Evolutionary conservation across 331 rosid genomes (phyloP).

Genomic region (Quercus phellos): DNA sequence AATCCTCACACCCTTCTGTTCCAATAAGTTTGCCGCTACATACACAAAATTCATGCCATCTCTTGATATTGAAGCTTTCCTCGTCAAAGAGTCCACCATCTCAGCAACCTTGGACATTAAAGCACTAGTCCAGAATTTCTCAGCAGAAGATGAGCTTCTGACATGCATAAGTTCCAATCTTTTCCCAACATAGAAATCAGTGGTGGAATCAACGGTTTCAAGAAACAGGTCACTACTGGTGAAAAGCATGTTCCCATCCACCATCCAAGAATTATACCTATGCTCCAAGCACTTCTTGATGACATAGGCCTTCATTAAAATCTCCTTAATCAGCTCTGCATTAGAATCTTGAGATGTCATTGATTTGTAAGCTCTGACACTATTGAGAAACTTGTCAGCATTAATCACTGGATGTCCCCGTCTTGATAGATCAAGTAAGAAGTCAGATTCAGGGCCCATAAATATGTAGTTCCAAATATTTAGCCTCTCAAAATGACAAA

Average conservation of each 20-base stretch:
- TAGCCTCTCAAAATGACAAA: constrained; percentile 77
- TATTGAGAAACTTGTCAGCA: constrained; percentile 46
- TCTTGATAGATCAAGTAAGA: constrained; percentile 62
- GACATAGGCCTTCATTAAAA: constrained; percentile 44
- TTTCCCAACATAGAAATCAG: constrained; percentile 42
- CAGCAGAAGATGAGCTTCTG: constrained; percentile 44
- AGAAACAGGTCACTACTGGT: constrained; percentile 30
- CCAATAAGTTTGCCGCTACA: constrained; percentile 35
- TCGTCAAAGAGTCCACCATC: constrained; percentile 31
- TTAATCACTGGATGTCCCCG: constrained; percentile 57
- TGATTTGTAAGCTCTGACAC: constrained; percentile 32
- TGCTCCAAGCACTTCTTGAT: constrained; percentile 49
- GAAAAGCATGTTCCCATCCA: constrained; percentile 58
- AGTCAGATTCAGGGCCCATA: constrained; percentile 51
- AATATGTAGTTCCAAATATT: constrained; percentile 52
- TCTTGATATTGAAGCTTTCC: constrained; percentile 26
- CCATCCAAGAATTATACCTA: constrained; percentile 45
- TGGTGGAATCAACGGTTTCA: constrained; percentile 15
- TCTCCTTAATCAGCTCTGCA: constrained; percentile 30
- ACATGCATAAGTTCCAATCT: constrained; percentile 46
- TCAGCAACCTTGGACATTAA: constrained; percentile 31
- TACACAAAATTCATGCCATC: constrained; percentile 34
- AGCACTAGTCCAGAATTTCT: constrained; percentile 37
- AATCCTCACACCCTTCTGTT: constrained; percentile 39
- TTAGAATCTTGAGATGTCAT: constrained; percentile 28